Percentiles rank a stretch among this genome's conserved stretches.
Evolutionary conservation across 192 early-diverging fungal species (phyloP).

Genomic region (Umbelopsis isabellina): DNA sequence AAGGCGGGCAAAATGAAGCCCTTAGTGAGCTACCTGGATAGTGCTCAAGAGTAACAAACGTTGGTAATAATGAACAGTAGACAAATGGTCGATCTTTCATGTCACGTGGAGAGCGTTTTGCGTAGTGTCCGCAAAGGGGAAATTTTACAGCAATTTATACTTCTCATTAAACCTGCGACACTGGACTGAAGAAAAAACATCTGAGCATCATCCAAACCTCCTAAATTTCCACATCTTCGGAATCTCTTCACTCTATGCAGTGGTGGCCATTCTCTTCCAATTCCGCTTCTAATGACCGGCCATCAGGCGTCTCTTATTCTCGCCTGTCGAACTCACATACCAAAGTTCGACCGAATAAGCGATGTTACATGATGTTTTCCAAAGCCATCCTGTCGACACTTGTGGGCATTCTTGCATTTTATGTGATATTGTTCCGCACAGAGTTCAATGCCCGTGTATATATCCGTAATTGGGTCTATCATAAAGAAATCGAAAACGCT

Average conservation of each 20-base stretch:
- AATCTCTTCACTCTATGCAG: neutral
- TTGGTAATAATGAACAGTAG: too few relatives aligned
- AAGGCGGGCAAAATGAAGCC: too few relatives aligned
- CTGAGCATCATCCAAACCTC: neutral
- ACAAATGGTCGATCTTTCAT: too few relatives aligned
- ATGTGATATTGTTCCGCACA: constrained; percentile 22
- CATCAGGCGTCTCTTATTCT: neutral
- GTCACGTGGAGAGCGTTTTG: too few relatives aligned
- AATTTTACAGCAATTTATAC: too few relatives aligned
- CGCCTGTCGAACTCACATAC: neutral
- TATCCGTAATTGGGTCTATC: constrained; percentile 34
- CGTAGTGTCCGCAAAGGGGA: too few relatives aligned
- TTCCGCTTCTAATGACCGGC: neutral
- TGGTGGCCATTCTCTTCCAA: constrained; percentile 21
- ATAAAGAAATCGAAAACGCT: constrained; percentile 5
- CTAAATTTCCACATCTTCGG: neutral
- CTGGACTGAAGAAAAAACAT: too few relatives aligned
- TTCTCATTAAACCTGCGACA: too few relatives aligned
- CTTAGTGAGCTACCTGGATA: too few relatives aligned
- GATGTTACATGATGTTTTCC: constrained; percentile 1
- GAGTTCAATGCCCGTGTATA: constrained; percentile 44
- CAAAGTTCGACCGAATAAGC: constrained; percentile 3
- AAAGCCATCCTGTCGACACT: constrained; percentile 12
- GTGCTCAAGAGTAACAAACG: too few relatives aligned
- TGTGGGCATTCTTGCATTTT: constrained; percentile 20